These are phyloP conservation scores for Pichia heedii DNA, from an alignment of 805 yeast genomes.

Conservation along the genomic window DNA sequence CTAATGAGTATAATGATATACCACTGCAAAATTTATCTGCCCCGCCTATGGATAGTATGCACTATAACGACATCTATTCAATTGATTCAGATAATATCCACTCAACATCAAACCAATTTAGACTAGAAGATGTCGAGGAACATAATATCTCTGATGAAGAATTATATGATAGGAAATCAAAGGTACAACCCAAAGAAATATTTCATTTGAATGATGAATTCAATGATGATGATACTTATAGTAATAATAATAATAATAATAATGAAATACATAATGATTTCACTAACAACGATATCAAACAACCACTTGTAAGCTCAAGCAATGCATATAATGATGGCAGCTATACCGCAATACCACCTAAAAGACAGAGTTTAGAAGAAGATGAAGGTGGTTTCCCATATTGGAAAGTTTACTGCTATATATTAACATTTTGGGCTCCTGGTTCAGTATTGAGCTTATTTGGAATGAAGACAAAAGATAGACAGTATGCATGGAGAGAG, in stretches of 20 bases:
- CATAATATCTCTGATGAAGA: not conserved
- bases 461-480: conserved; percentile 70
- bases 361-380: conserved; percentile 17
- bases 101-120: conserved; percentile 3
- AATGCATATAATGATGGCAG: conserved; percentile 1
- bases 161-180: not conserved
- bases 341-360: conserved; percentile 17
- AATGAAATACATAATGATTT: not conserved
- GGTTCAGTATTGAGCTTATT: conserved; percentile 56
- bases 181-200: conserved; percentile 6
- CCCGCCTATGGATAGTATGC: not conserved
- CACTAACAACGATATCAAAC: not conserved
- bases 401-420: conserved; percentile 80
- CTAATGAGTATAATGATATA: conserved; percentile 2
- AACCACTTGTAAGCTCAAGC: not conserved
- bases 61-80: not conserved
- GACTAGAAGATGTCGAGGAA: not conserved
- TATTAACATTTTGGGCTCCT: conserved; percentile 90
- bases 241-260: not conserved
- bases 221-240: not conserved
- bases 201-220: conserved; percentile 51
- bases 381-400: conserved; percentile 24
- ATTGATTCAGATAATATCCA: not conserved
- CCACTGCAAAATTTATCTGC: conserved; percentile 1
- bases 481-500: conserved; percentile 97